Evolutionary conservation across 495 filamentous ascomycete genomes (phyloP), one percentile per base, ranked within the genome.

Genomic region (Neurospora terricola): DNA sequence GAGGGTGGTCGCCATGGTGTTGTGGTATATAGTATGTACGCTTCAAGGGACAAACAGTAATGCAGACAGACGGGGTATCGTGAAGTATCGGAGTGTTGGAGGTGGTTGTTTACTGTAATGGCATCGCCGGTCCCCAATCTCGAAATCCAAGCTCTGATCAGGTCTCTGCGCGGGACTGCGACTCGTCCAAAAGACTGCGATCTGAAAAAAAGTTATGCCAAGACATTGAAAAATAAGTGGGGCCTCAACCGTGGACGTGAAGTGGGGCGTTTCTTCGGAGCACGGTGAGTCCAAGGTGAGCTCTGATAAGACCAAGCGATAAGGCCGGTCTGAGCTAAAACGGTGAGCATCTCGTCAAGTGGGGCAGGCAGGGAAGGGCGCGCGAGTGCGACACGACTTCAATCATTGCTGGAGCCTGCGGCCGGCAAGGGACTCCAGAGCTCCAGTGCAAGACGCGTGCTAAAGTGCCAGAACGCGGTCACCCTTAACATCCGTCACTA

Each of bases 1-100:
- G 62, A 87, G 84, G 71, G 84, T 83, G 62, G 86, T 84, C 73
- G 86, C 85, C 86, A 89, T 89, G 30, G 70, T 75, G 74, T 27
- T 54, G 45, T 23, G 45, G 0, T 54, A 5, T 48, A 11, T 45
- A n/a, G 42, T 4, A 45, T 45, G 16, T 43, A 18, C 40, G 40
- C 40, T 43, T 43, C 16, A 5, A 48, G 10, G 48, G 6, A 62
- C 12, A 62, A 62, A 62, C 48, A 62, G 6, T 62, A 62, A 14
- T 30, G 54, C 14, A 66, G 14, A 66, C 27, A 34, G 14, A 66
- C 27, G 54, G 54, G 54, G 27, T 66, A 66, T 66, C 27, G 54
- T 34, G 0, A 4, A 66, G 27, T 66, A 36, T 62, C 54, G 27
- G 27, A 6, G 2, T 27, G 23, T 16, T 16, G 54, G 6, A 16